phyloP scores from a whole-genome alignment of 768 basidiomycete species.

The Exsudoporus frostii region DNA sequence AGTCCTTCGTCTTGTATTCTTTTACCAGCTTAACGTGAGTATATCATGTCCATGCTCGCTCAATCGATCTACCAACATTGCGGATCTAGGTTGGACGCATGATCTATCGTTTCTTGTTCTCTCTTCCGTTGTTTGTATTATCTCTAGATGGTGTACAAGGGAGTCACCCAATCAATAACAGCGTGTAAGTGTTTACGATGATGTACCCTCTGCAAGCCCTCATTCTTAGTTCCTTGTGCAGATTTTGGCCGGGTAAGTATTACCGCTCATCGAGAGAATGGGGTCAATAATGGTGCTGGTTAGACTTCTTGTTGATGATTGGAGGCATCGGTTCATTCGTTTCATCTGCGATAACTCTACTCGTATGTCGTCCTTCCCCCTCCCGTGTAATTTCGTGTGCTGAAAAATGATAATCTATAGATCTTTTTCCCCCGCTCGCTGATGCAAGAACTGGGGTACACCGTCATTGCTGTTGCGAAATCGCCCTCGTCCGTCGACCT shows the following conservation, averaged over 20 bases:
- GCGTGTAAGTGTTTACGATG: constrained; percentile 46
- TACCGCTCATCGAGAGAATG: not conserved
- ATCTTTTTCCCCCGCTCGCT: constrained; percentile 80
- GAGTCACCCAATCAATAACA: constrained; percentile 46
- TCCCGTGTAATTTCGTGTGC: not conserved
- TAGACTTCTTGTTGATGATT: constrained; percentile 69
- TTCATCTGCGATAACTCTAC: constrained; percentile 76
- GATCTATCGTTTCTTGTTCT: constrained; percentile 72
- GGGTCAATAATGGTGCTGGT: not conserved
- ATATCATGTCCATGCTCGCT: not conserved
- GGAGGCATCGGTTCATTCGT: constrained; percentile 74
- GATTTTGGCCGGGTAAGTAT: constrained; percentile 58
- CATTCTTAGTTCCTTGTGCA: constrained; percentile 21
- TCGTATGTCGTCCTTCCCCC: constrained; percentile 45
- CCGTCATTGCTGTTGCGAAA: constrained; percentile 33
- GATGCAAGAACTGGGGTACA: constrained; percentile 61
- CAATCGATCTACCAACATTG: not conserved
- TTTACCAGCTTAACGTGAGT: constrained; percentile 76
- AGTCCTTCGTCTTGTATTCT: constrained; percentile 68
- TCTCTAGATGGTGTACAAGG: constrained; percentile 61
- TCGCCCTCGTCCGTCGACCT: constrained; percentile 26
- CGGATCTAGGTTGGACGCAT: constrained; percentile 58
- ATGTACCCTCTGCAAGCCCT: not conserved
- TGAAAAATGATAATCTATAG: constrained; percentile 30
- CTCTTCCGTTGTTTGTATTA: constrained; percentile 63